These are phyloP conservation scores for Pestalotiopsis sp. DNA, from an alignment of 2,329 filamentous ascomycete genomes.

Conservation along the genomic window DNA sequence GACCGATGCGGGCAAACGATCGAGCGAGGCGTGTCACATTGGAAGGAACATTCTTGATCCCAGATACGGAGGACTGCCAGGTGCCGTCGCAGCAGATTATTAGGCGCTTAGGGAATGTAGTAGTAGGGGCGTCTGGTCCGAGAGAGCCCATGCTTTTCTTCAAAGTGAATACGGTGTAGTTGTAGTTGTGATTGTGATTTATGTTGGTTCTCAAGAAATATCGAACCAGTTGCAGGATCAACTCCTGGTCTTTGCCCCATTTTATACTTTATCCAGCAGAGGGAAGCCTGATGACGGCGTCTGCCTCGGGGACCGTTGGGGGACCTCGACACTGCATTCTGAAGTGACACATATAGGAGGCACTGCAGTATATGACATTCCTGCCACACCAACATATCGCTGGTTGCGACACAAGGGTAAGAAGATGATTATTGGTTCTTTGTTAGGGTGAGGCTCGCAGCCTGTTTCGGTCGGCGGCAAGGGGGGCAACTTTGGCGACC, in stretches of 20 bases:
- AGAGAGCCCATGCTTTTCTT: background rate
- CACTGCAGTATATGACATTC: background rate
- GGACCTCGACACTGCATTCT: background rate
- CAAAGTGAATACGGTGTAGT: background rate
- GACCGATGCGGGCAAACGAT: constrained; percentile 29
- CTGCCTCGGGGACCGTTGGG: background rate
- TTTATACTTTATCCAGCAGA: background rate
- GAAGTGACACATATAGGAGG: background rate
- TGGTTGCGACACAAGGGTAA: background rate
- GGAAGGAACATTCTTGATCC: constrained; percentile 22
- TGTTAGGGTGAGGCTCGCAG: background rate
- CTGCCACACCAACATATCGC: background rate
- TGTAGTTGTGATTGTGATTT: background rate
- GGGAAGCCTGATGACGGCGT: background rate
- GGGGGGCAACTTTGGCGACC: background rate
- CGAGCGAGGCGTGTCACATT: constrained; percentile 26
- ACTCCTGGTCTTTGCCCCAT: background rate
- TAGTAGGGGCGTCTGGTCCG: background rate
- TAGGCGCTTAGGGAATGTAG: constrained; percentile 11
- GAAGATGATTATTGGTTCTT: background rate
- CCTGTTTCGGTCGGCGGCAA: background rate
- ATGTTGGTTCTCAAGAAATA: background rate
- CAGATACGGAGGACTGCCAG: constrained; percentile 24
- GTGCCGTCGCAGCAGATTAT: constrained; percentile 21
- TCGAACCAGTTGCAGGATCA: background rate